Percentiles rank a stretch among this genome's conserved stretches.
Evolutionary conservation across 305 asterid species (phyloP).

Genomic region (Solanum hybrid): DNA sequence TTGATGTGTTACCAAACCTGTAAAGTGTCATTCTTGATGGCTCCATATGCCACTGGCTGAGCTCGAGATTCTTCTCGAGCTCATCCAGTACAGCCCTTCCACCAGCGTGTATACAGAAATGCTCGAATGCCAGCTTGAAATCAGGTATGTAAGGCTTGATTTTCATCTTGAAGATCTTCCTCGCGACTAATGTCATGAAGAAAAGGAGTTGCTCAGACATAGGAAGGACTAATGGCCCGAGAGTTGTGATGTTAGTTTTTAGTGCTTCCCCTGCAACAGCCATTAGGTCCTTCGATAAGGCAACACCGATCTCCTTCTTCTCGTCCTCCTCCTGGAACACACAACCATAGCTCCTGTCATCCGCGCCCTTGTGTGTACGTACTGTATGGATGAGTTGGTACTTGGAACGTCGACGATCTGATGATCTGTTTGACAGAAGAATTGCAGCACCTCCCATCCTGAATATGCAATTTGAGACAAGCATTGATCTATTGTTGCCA

Average conservation of each 20-base stretch:
- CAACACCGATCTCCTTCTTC: conserved; percentile 17
- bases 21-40: conserved; percentile 56
- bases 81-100: conserved; percentile 43
- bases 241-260: conserved; percentile 26
- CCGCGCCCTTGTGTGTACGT: conserved; percentile 41
- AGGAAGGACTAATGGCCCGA: conserved; percentile 47
- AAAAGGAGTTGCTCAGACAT: conserved; percentile 32
- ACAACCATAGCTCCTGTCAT: conserved; percentile 36
- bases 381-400: conserved; percentile 38
- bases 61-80: conserved; percentile 33
- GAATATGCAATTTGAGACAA: conserved; percentile 24
- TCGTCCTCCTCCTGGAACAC: conserved; percentile 39
- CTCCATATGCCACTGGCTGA: conserved; percentile 41
- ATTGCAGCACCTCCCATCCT: conserved; percentile 36
- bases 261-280: conserved; percentile 45
- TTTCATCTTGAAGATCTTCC: conserved; percentile 34
- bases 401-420: conserved; percentile 25
- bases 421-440: conserved; percentile 27
- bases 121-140: conserved; percentile 53
- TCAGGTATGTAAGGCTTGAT: conserved; percentile 35
- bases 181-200: conserved; percentile 22
- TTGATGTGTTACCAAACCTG: conserved; percentile 47
- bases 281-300: conserved; percentile 37
- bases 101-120: conserved; percentile 48
- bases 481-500: conserved; percentile 30